phyloP scores from a whole-genome alignment of 352 stramenopile species.

The Ophiocytium majus region DNA sequence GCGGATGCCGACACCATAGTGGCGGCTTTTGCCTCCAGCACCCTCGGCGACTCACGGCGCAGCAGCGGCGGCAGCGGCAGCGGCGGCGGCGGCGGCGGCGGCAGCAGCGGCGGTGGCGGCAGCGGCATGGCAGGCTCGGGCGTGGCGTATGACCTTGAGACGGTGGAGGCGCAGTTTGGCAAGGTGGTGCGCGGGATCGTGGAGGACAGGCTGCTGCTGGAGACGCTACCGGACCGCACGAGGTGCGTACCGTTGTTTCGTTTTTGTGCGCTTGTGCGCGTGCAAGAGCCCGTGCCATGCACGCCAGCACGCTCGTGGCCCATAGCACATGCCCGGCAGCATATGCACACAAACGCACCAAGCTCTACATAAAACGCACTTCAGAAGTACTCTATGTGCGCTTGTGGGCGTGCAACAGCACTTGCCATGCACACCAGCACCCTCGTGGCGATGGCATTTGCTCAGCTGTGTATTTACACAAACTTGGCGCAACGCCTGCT shows the following conservation, averaged over 20 bases:
- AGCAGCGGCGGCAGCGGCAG: constrained; percentile 24
- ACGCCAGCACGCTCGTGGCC: too few relatives aligned
- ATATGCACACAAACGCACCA: too few relatives aligned
- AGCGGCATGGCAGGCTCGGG: constrained; percentile 24
- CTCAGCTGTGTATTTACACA: too few relatives aligned
- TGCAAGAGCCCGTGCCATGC: too few relatives aligned
- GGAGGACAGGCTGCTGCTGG: constrained; percentile 50
- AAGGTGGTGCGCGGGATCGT: constrained; percentile 51
- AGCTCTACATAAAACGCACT: too few relatives aligned
- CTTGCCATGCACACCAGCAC: too few relatives aligned
- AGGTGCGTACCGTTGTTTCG: constrained; percentile 27
- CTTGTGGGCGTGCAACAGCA: too few relatives aligned
- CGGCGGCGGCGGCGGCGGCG: constrained; percentile 16
- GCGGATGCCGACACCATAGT: constrained; percentile 50
- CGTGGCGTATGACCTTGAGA: constrained; percentile 40
- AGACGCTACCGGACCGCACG: constrained; percentile 40
- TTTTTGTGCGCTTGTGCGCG: not conserved
- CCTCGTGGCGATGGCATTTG: too few relatives aligned
- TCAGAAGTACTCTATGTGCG: too few relatives aligned
- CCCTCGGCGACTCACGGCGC: constrained; percentile 24
- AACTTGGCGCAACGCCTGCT: too few relatives aligned
- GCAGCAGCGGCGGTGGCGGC: too few relatives aligned
- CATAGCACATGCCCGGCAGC: too few relatives aligned
- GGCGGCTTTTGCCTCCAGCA: constrained; percentile 43
- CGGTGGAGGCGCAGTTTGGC: constrained; percentile 56